Conservation (phyloP, 2,329 filamentous ascomycete species). For the Chalaropsis thielavioides region DNA sequence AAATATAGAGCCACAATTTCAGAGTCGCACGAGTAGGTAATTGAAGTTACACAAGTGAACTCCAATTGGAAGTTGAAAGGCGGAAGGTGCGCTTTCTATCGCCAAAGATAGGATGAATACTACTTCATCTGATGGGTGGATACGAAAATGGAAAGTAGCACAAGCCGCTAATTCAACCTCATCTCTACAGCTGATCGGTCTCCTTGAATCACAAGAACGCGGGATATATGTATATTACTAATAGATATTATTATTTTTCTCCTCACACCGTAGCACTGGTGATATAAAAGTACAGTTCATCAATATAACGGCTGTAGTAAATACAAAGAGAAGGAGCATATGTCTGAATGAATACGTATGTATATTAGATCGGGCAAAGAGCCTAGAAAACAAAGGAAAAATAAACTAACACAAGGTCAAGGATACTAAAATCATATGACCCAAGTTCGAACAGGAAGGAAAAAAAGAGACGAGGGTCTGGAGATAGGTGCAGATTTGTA, state of each 20-base stretch:
- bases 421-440: background rate
- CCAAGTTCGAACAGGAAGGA: background rate
- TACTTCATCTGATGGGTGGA: constrained; percentile 13
- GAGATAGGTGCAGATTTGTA: background rate
- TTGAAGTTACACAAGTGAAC: background rate
- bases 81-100: background rate
- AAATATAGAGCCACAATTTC: too few relatives aligned
- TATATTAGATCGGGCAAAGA: background rate
- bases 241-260: too few relatives aligned
- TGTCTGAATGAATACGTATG: background rate
- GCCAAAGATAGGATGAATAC: background rate
- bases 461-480: background rate
- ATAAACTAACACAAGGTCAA: background rate
- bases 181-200: background rate
- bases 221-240: too few relatives aligned
- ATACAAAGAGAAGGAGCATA: background rate
- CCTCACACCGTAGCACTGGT: too few relatives aligned
- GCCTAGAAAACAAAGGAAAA: background rate
- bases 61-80: background rate
- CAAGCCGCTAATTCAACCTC: background rate
- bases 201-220: too few relatives aligned
- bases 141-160: background rate
- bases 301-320: too few relatives aligned
- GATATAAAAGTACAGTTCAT: too few relatives aligned
- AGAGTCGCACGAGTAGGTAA: too few relatives aligned